Base-by-base conservation (phyloP, 148 eudicot genomes). In the Salicornia ramosissima region DNA sequence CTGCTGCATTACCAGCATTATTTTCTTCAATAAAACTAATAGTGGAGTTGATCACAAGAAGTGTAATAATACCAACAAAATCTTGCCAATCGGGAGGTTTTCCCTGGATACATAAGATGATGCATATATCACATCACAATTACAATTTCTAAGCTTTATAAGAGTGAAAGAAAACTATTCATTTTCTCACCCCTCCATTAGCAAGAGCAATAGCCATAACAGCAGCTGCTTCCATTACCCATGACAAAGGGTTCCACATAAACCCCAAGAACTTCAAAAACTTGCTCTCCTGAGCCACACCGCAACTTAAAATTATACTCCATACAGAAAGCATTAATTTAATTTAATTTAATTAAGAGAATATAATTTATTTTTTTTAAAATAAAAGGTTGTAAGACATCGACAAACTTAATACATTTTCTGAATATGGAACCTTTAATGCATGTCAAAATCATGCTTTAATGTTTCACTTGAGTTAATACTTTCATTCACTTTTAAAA, bases 211-310 rank as follows among this genome's bases (percentile, higher is more conserved):
- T 95, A 2, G 99, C 97, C 99, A 95, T 95, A 55, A 95, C 85
- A 76, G 99, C 99, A 62, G 99, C 99, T 53, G 99, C 97, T 84
- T 95, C 99, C 99, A 95, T 95, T 67, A 95, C 99, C 99, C 99
- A 95, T 85, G 99, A 95, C 29, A 95, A 80, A 73, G 99, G 99
- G 78, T 95, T 95, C 99, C 99, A 95, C 99, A 95, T 95, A 87
- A 95, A 95, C 65, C 99, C 99, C 82, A 95, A 77, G 66, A 95
- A 95, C 74, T 95, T 95, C 80, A 95, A 85, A 79, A 95, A 69
- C 80, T 95, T 95, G 72, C 99, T 95, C 80, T 95, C 99, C 99
- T 95, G 81, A 64, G 78, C 75, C 62, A 73, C 66, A 79, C 72
- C 85, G 75, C 43, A 67, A 47, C 6, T 69, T 19, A 45, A 68